Evolutionary conservation across 2,329 filamentous ascomycete species (phyloP).

Genomic region (Elsinoe ampelina): DNA sequence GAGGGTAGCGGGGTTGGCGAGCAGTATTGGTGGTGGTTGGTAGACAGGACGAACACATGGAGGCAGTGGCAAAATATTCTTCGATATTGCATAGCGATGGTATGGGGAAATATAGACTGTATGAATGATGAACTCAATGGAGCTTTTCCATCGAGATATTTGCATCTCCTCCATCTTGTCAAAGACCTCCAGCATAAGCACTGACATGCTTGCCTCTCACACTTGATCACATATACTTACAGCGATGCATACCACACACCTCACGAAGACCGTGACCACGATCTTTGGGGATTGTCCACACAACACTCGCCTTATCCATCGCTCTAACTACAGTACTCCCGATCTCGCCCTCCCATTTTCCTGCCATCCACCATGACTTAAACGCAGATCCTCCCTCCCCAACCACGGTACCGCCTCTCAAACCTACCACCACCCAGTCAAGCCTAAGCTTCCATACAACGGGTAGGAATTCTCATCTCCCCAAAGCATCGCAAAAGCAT

Average conservation of each 20-base stretch:
- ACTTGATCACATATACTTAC: too few species aligned
- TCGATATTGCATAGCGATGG: constrained; percentile 1
- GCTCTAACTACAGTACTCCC: too few species aligned
- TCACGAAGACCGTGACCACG: too few species aligned
- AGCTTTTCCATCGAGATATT: too few species aligned
- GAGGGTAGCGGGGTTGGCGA: constrained; percentile 76
- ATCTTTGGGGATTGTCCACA: too few species aligned
- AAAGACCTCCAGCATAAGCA: too few species aligned
- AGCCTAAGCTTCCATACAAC: not conserved
- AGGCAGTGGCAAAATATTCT: not conserved
- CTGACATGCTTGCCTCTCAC: too few species aligned
- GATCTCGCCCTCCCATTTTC: too few species aligned
- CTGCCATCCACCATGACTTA: not conserved
- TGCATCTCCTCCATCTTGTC: too few species aligned
- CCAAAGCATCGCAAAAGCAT: not conserved
- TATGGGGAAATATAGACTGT: not conserved
- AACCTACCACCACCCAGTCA: not conserved
- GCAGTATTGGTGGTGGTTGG: constrained; percentile 91
- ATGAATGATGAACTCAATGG: not conserved
- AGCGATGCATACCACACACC: too few species aligned
- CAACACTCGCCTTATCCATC: too few species aligned
- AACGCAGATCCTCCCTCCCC: not conserved
- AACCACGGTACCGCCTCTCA: not conserved
- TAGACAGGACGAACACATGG: constrained; percentile 30
- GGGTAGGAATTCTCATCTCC: not conserved